Evolutionary conservation across 2,329 filamentous ascomycete genomes (phyloP).

Genomic region (Phaeomoniella chlamydospora): DNA sequence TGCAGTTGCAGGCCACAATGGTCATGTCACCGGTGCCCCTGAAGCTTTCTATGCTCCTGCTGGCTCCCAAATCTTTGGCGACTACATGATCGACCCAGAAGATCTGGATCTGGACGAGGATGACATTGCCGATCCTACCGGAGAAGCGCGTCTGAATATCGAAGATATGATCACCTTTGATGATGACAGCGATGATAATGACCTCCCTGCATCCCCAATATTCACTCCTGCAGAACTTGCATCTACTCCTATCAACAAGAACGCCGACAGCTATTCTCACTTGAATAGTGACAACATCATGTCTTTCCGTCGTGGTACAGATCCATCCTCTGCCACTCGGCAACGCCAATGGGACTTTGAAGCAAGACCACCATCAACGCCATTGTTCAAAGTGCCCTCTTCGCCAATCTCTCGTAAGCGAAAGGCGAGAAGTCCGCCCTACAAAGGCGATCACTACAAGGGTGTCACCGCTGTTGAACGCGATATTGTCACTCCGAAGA

Average conservation of each 20-base stretch:
- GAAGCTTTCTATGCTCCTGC: background rate
- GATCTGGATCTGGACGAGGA: background rate
- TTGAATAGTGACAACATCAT: slow-evolving; percentile 1
- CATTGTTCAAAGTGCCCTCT: background rate
- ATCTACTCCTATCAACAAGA: background rate
- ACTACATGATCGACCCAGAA: background rate
- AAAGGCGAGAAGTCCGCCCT: background rate
- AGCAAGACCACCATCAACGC: background rate
- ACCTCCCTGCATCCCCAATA: background rate
- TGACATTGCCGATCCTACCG: slow-evolving; percentile 1
- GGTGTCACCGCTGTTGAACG: slow-evolving; percentile 1
- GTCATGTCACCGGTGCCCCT: background rate
- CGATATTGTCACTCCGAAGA: background rate
- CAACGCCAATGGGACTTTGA: background rate
- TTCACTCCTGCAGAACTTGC: background rate
- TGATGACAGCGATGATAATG: background rate
- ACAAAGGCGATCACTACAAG: background rate
- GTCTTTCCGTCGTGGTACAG: slow-evolving; percentile 1
- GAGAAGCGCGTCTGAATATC: slow-evolving; percentile 1
- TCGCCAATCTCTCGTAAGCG: background rate
- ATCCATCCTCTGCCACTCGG: background rate
- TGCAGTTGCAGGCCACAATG: background rate
- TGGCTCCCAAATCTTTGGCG: background rate
- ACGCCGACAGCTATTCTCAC: background rate
- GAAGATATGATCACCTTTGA: slow-evolving; percentile 1